Evolutionary conservation across 768 basidiomycete species (phyloP).

Genomic region (Pleurotus tuoliensis): DNA sequence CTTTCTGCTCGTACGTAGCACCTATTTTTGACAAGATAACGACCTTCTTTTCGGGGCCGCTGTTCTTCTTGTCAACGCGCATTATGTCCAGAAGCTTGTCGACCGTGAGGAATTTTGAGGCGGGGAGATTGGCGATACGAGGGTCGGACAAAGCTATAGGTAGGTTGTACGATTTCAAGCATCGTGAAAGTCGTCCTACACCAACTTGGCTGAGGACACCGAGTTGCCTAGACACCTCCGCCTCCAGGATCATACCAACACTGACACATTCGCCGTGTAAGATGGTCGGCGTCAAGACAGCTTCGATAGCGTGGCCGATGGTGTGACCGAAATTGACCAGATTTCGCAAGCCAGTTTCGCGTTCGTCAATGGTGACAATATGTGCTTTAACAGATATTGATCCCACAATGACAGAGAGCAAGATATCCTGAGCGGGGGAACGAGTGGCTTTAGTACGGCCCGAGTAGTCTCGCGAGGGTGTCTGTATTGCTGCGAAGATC

Average conservation of each 20-base stretch:
- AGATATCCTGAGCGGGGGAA: slow-evolving; percentile 71
- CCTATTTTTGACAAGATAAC: slow-evolving; percentile 91
- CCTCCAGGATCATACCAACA: slow-evolving; percentile 96
- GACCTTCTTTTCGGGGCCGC: slow-evolving; percentile 87
- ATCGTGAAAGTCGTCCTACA: slow-evolving; percentile 84
- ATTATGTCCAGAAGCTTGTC: slow-evolving; percentile 88
- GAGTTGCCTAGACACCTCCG: slow-evolving; percentile 84
- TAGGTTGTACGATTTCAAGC: slow-evolving; percentile 87
- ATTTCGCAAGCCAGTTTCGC: slow-evolving; percentile 94
- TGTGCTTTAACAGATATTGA: slow-evolving; percentile 95
- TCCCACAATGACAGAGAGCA: slow-evolving; percentile 87
- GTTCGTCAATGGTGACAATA: slow-evolving; percentile 95
- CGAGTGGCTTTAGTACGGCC: slow-evolving; percentile 62
- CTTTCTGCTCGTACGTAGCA: slow-evolving; percentile 87
- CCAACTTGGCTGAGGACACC: slow-evolving; percentile 89
- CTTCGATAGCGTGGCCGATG: slow-evolving; percentile 98
- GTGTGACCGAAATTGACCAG: slow-evolving; percentile 99
- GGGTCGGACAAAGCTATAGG: slow-evolving; percentile 81
- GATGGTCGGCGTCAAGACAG: slow-evolving; percentile 87
- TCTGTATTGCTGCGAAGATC: slow-evolving; percentile 82
- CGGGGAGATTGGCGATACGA: slow-evolving; percentile 67
- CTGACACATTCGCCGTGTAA: slow-evolving; percentile 96
- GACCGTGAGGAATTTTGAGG: slow-evolving; percentile 70
- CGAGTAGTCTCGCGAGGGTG: slow-evolving; percentile 55
- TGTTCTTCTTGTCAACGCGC: slow-evolving; percentile 98